Conservation (phyloP, 176 grass and related monocot species). For the Dactylis glomerata region DNA sequence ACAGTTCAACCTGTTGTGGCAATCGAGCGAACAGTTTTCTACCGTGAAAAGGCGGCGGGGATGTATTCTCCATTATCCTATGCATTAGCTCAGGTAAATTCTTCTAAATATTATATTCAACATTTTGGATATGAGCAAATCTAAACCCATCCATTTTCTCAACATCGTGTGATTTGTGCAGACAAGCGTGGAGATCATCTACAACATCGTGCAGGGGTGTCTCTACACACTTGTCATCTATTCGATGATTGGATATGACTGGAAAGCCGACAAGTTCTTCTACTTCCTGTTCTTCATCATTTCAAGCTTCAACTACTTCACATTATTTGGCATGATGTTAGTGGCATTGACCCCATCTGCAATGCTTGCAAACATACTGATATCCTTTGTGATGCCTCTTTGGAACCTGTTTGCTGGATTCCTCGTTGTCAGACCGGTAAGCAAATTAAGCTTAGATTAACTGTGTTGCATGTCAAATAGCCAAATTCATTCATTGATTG, state of each 20-base stretch:
- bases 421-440: conserved; percentile 63
- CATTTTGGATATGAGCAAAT: not conserved
- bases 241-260: conserved; percentile 72
- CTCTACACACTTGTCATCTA: conserved; percentile 67
- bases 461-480: not conserved
- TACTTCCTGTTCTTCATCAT: conserved; percentile 83
- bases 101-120: not conserved
- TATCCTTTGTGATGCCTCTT: conserved; percentile 53
- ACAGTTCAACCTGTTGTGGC: conserved; percentile 70
- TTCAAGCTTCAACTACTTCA: conserved; percentile 74
- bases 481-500: not conserved
- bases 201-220: conserved; percentile 50
- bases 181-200: conserved; percentile 66
- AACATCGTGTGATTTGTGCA: conserved; percentile 24
- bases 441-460: not conserved
- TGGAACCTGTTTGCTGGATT: conserved; percentile 90
- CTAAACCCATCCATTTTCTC: not conserved
- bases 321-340: conserved; percentile 73
- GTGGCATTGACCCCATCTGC: conserved; percentile 61
- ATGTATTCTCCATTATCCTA: conserved; percentile 94
- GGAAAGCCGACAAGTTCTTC: conserved; percentile 60
- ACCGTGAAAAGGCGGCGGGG: conserved; percentile 84
- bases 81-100: conserved; percentile 77
- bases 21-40: conserved; percentile 78
- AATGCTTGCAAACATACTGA: conserved; percentile 51